Percentiles rank a stretch among this genome's conserved stretches.
Conservation (phyloP, 2,329 filamentous ascomycete species). For the Pyricularia grisea region DNA sequence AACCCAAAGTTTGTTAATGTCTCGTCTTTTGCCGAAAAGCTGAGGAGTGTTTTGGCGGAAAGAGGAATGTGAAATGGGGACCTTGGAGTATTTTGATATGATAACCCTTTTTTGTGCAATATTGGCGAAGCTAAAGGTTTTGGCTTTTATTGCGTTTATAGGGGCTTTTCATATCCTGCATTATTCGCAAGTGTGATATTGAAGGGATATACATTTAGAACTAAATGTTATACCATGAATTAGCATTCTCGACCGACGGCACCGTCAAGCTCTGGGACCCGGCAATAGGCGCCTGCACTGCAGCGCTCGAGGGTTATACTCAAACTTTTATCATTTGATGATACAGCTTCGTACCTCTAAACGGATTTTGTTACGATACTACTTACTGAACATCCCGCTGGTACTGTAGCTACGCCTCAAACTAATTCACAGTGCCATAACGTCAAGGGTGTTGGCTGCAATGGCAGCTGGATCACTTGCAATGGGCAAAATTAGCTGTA, state of each 20-base stretch:
- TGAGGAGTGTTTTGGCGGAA: background rate
- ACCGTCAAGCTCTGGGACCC: slow-evolving; percentile 8
- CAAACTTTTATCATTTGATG: background rate
- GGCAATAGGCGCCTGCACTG: background rate
- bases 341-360: background rate
- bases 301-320: background rate
- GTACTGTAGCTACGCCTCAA: background rate
- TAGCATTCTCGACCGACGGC: background rate
- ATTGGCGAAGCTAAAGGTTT: no score
- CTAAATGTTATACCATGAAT: no score
- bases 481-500: background rate
- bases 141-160: no score
- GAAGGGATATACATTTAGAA: no score
- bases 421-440: background rate
- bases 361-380: background rate
- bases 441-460: background rate
- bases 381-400: background rate
- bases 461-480: background rate
- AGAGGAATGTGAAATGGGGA: background rate
- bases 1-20: background rate
- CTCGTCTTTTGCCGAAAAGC: background rate
- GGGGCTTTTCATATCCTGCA: no score
- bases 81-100: no score
- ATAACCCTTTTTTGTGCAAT: no score
- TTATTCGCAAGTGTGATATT: no score